Conservation (phyloP, 2,329 filamentous ascomycete genomes). For the Cladosporium velox region DNA sequence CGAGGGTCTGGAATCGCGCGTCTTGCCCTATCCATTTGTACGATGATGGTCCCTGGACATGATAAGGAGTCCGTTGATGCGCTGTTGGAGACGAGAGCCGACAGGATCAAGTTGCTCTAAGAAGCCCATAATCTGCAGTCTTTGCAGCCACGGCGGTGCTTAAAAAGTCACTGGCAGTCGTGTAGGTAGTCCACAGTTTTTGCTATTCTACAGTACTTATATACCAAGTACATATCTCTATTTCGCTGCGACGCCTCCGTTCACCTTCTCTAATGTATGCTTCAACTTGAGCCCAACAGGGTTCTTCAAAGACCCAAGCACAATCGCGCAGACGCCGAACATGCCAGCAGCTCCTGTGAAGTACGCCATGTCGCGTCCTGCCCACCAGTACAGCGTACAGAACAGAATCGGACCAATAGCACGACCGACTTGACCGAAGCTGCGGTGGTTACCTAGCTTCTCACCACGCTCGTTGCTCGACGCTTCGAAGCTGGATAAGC, state of each 20-base stretch:
- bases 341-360: conserved; percentile 78
- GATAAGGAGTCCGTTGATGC: not conserved
- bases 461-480: conserved; percentile 76
- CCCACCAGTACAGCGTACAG: conserved; percentile 98
- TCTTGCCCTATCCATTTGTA: not conserved
- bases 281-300: conserved; percentile 46
- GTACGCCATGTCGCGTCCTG: conserved; percentile 84
- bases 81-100: not conserved
- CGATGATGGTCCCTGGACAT: not conserved
- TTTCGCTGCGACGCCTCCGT: conserved; percentile 4
- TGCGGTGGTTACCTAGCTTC: conserved; percentile 80
- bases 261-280: conserved; percentile 5
- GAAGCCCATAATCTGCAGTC: not conserved
- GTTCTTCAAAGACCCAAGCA: conserved; percentile 70
- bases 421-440: conserved; percentile 81
- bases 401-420: conserved; percentile 87
- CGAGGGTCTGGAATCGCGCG: not conserved
- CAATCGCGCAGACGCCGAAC: conserved; percentile 68
- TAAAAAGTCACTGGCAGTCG: not conserved
- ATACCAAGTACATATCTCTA: not conserved
- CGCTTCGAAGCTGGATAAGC: conserved; percentile 88
- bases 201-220: not conserved
- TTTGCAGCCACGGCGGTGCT: not conserved
- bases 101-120: not conserved
- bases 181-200: too few relatives aligned